Percentiles rank a stretch among this genome's conserved stretches.
Conservation (phyloP, 805 yeast genomes). For the Kuraishia molischiana region DNA sequence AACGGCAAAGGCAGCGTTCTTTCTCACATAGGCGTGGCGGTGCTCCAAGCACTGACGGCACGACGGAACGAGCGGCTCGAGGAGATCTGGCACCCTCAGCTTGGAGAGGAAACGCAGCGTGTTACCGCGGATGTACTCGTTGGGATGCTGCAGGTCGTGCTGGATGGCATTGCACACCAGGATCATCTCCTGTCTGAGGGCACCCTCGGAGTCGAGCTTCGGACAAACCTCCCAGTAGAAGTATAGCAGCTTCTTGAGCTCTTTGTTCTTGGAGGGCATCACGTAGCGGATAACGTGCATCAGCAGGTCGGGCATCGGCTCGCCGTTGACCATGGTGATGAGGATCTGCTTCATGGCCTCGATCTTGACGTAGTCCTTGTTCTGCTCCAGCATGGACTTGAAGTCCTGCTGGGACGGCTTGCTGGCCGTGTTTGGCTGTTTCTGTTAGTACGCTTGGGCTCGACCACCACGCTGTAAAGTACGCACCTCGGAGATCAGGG, state of each 20-base stretch:
- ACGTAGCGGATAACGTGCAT: constrained; percentile 97
- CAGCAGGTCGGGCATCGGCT: constrained; percentile 82
- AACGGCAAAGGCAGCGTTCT: constrained; percentile 91
- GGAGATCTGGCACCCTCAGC: constrained; percentile 82
- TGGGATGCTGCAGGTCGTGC: constrained; percentile 95
- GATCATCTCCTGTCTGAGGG: constrained; percentile 96
- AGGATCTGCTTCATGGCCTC: constrained; percentile 85
- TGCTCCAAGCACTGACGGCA: constrained; percentile 88
- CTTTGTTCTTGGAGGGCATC: constrained; percentile 91
- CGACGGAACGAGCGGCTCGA: constrained; percentile 92
- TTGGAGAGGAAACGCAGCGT: constrained; percentile 88
- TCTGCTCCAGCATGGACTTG: constrained; percentile 73
- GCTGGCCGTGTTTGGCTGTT: constrained; percentile 47
- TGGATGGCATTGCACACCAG: constrained; percentile 96
- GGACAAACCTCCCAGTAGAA: constrained; percentile 98
- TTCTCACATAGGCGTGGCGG: constrained; percentile 96
- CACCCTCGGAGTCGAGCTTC: constrained; percentile 78
- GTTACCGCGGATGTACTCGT: constrained; percentile 93
- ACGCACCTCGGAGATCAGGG: constrained; percentile 60
- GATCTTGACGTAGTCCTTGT: constrained; percentile 79
- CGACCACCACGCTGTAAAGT: neutral
- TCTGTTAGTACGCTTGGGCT: constrained; percentile 1
- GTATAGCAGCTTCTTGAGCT: constrained; percentile 83
- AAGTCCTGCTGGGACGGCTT: constrained; percentile 64
- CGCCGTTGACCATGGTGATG: constrained; percentile 83